Evolutionary conservation across 2,329 filamentous ascomycete genomes (phyloP).

Genomic region (Teratosphaeria pseudoeucalypti): DNA sequence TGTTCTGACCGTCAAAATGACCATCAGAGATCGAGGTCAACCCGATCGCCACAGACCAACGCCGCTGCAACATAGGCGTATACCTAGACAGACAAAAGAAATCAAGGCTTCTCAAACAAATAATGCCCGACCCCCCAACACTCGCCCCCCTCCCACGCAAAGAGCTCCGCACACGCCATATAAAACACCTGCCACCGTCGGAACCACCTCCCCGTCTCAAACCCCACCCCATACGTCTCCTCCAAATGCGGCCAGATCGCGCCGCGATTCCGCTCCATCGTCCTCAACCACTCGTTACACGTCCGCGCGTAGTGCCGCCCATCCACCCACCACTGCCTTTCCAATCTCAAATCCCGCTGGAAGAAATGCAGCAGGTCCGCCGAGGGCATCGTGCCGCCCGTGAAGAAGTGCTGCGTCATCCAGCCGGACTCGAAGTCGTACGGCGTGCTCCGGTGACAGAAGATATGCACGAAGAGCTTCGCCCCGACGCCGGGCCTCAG

Average conservation of each 20-base stretch:
- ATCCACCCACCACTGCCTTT: conserved; percentile 61
- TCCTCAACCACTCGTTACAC: conserved; percentile 58
- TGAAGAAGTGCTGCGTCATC: conserved; percentile 68
- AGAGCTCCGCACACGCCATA: conserved; percentile 60
- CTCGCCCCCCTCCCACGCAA: conserved; percentile 55
- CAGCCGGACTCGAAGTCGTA: conserved; percentile 63
- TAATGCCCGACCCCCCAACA: conserved; percentile 59
- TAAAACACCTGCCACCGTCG: conserved; percentile 65
- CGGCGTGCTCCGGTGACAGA: conserved; percentile 52
- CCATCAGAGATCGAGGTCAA: not conserved
- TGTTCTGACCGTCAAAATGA: not conserved
- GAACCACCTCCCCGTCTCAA: conserved; percentile 51
- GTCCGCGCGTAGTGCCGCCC: conserved; percentile 59
- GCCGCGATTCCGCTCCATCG: conserved; percentile 49
- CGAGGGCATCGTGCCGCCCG: conserved; percentile 61
- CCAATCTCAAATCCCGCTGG: conserved; percentile 49
- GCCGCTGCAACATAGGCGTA: not conserved
- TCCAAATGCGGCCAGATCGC: conserved; percentile 54
- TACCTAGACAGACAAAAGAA: not conserved
- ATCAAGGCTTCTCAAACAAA: conserved; percentile 48
- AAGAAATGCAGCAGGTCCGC: conserved; percentile 58
- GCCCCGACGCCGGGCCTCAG: conserved; percentile 46
- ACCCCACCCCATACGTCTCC: conserved; percentile 53
- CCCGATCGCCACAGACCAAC: not conserved
- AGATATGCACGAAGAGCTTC: conserved; percentile 61